phyloP scores from a whole-genome alignment of 345 rosid species.

The Hibiscus tridactylites region DNA sequence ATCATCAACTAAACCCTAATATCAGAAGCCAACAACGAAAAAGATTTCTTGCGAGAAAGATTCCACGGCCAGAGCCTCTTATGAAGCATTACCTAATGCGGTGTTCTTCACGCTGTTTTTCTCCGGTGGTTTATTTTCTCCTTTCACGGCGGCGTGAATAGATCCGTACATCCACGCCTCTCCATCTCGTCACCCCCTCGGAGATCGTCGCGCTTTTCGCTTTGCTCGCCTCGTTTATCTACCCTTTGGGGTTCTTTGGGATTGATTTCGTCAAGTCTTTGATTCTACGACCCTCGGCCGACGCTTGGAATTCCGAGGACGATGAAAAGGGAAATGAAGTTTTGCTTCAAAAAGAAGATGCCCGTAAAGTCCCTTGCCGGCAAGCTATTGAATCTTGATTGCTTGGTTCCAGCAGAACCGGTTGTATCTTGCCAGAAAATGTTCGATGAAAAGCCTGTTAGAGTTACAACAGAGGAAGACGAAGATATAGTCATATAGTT shows the following conservation, averaged over 20 bases:
- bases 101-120: conserved; percentile 58
- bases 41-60: neutral
- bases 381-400: conserved; percentile 36
- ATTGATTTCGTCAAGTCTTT: conserved; percentile 55
- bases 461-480: conserved; percentile 31
- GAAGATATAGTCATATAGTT: conserved; percentile 31
- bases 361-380: conserved; percentile 35
- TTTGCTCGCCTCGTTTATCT: conserved; percentile 45
- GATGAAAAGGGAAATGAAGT: conserved; percentile 27
- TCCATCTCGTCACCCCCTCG: conserved; percentile 40
- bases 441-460: conserved; percentile 11
- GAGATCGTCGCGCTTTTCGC: conserved; percentile 52
- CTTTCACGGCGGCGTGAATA: conserved; percentile 69
- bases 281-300: conserved; percentile 40
- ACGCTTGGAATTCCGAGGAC: conserved; percentile 40
- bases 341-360: conserved; percentile 28
- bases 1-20: conserved; percentile 5
- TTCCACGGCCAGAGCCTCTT: neutral
- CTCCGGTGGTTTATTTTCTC: conserved; percentile 54
- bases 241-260: conserved; percentile 57
- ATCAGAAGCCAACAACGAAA: neutral
- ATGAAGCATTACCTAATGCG: conserved; percentile 47
- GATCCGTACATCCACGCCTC: conserved; percentile 61
- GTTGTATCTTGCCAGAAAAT: neutral
- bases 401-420: conserved; percentile 9